These are phyloP conservation scores for Tieghemostelium lacteum DNA, from an alignment of 78 protist species.

Conservation along the genomic window DNA sequence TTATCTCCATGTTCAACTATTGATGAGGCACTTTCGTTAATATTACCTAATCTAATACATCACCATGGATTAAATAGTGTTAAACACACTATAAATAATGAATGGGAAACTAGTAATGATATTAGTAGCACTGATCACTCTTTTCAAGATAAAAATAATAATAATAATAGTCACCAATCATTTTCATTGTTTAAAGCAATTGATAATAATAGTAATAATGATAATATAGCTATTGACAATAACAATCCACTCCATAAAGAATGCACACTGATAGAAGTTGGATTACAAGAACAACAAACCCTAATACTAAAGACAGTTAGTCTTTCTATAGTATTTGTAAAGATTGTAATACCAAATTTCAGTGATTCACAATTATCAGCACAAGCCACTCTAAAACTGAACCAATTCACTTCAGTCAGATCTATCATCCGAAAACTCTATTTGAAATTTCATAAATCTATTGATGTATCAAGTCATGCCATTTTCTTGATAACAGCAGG, in stretches of 20 bases:
- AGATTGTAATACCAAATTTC: slow-evolving; percentile 49
- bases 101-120: slow-evolving; percentile 55
- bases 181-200: not conserved
- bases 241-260: slow-evolving; percentile 50
- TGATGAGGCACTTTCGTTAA: slow-evolving; percentile 26
- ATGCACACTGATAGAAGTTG: slow-evolving; percentile 36
- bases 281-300: not conserved
- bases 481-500: too few relatives aligned
- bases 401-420: slow-evolving; percentile 64
- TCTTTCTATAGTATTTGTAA: slow-evolving; percentile 16
- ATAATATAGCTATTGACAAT: too few relatives aligned
- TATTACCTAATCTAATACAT: slow-evolving; percentile 21
- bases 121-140: not conserved
- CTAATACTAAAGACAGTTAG: slow-evolving; percentile 9
- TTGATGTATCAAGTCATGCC: slow-evolving; percentile 48
- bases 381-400: slow-evolving; percentile 29
- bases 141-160: not conserved
- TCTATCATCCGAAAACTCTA: slow-evolving; percentile 61
- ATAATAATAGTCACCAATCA: slow-evolving; percentile 4
- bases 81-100: slow-evolving; percentile 29
- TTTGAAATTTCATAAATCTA: slow-evolving; percentile 39
- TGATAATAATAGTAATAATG: too few relatives aligned
- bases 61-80: slow-evolving; percentile 27
- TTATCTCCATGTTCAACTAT: slow-evolving; percentile 66
- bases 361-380: slow-evolving; percentile 32